These are phyloP conservation scores for Corchorus olitorius DNA, from an alignment of 345 rosid genomes.

Conservation along the genomic window DNA sequence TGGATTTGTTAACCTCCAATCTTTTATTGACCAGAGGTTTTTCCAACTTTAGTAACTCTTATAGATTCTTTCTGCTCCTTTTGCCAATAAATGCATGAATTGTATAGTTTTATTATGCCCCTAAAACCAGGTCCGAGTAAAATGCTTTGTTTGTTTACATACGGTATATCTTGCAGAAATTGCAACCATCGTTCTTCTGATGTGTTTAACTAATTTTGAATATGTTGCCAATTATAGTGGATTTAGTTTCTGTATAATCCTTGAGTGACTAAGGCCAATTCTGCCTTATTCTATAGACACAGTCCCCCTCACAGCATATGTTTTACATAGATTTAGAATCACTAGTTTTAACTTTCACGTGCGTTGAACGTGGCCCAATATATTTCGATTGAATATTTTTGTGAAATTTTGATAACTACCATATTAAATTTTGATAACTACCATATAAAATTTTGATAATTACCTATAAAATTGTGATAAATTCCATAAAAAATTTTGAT, in stretches of 20 bases:
- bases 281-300: conserved; percentile 59
- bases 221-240: background rate
- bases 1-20: background rate
- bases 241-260: conserved; percentile 4
- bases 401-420: no score
- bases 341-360: no score
- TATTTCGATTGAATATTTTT: no score
- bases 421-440: no score
- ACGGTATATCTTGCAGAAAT: background rate
- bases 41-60: background rate
- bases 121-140: background rate
- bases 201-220: no score
- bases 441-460: no score
- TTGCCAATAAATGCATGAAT: background rate
- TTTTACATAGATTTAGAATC: no score
- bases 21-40: background rate
- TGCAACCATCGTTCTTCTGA: background rate
- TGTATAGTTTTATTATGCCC: background rate
- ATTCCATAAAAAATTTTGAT: no score
- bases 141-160: background rate
- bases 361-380: no score
- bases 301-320: conserved; percentile 71
- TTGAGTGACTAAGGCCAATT: conserved; percentile 22
- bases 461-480: no score
- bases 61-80: background rate